These are phyloP conservation scores for Camellia granthamiana DNA, from an alignment of 148 eudicot genomes.

Conservation along the genomic window DNA sequence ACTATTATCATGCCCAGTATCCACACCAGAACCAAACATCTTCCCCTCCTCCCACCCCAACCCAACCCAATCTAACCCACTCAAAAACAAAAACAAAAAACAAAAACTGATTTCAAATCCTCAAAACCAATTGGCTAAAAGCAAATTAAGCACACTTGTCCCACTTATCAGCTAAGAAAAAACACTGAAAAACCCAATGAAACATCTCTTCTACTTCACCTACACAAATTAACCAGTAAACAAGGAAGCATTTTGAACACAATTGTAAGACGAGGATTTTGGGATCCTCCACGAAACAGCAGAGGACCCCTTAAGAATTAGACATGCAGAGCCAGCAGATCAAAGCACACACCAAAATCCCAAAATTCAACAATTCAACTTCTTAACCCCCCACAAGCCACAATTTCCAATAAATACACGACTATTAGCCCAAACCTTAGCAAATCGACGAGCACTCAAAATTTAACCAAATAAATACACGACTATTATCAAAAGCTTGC, in stretches of 20 bases:
- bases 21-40: conserved; percentile 31
- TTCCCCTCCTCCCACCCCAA: background rate
- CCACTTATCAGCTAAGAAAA: conserved; percentile 27
- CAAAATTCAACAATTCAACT: conserved; percentile 12
- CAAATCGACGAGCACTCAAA: conserved; percentile 1
- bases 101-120: background rate
- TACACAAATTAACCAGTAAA: background rate
- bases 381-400: background rate
- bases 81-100: no score
- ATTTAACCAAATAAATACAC: background rate
- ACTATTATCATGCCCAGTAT: conserved; percentile 19
- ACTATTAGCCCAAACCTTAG: background rate
- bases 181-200: conserved; percentile 6
- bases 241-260: background rate
- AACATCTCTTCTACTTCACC: conserved; percentile 9
- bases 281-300: conserved; percentile 41
- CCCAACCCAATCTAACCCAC: no score
- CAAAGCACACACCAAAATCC: conserved; percentile 17
- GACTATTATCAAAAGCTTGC: background rate
- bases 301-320: conserved; percentile 35
- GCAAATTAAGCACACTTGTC: conserved; percentile 14
- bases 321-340: conserved; percentile 23
- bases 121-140: conserved; percentile 11
- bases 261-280: background rate
- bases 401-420: background rate